These are phyloP conservation scores for Henningerozyma blattae DNA, from an alignment of 805 yeast genomes.

Conservation along the genomic window DNA sequence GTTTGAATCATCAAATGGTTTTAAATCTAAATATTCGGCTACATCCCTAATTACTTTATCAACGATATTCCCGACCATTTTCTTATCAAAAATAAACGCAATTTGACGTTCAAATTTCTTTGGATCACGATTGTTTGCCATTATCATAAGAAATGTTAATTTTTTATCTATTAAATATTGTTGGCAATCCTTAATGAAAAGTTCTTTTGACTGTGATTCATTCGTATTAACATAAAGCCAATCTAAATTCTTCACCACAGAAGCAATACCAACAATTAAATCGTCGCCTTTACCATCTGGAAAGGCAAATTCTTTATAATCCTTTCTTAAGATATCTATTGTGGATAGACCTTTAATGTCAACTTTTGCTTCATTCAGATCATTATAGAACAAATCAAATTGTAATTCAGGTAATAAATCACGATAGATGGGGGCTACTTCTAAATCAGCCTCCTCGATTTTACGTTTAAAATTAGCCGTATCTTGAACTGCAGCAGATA, in stretches of 20 bases:
- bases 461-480: constrained; percentile 56
- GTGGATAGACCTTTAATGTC: constrained; percentile 50
- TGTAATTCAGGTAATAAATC: constrained; percentile 11
- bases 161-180: constrained; percentile 19
- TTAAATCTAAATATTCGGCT: constrained; percentile 7
- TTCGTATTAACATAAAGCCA: constrained; percentile 35
- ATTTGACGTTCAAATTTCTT: constrained; percentile 34
- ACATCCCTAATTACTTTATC: constrained; percentile 9
- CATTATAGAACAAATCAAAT: constrained; percentile 17
- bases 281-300: constrained; percentile 18
- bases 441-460: constrained; percentile 47
- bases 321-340: constrained; percentile 61
- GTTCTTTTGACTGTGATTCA: constrained; percentile 9
- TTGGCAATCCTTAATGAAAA: constrained; percentile 15
- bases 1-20: constrained; percentile 1
- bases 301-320: constrained; percentile 61
- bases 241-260: constrained; percentile 50
- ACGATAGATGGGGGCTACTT: constrained; percentile 31
- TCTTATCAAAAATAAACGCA: constrained; percentile 16
- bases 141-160: constrained; percentile 32
- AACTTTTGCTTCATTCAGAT: constrained; percentile 39
- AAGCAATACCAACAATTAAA: constrained; percentile 56
- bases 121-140: constrained; percentile 34
- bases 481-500: constrained; percentile 67
- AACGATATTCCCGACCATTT: constrained; percentile 4